Evolutionary conservation across 768 basidiomycete genomes (phyloP).

Genomic region (Tricholoma sp.): DNA sequence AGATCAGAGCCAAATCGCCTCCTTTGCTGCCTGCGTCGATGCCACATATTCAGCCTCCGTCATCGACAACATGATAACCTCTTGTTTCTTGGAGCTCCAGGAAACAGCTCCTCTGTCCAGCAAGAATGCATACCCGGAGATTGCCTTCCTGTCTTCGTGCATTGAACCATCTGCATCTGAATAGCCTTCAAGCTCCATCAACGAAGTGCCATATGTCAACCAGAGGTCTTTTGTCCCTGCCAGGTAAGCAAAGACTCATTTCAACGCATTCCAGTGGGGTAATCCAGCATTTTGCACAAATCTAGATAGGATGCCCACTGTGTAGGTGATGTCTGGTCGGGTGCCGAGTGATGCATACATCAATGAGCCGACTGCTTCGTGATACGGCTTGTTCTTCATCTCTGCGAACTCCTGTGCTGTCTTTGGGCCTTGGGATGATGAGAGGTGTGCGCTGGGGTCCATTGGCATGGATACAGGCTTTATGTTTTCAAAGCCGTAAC

Average conservation of each 20-base stretch:
- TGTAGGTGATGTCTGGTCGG: too few species aligned
- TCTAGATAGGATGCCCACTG: too few species aligned
- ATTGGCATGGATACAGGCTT: not conserved
- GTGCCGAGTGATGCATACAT: too few species aligned
- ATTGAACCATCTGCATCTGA: slow-evolving; percentile 20
- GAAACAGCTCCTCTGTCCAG: too few species aligned
- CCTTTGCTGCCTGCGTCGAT: too few species aligned
- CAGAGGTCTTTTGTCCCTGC: slow-evolving; percentile 17
- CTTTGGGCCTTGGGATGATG: slow-evolving; percentile 22
- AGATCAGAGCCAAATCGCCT: too few species aligned
- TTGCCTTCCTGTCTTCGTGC: too few species aligned
- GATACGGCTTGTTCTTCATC: not conserved
- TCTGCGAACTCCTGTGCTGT: slow-evolving; percentile 20
- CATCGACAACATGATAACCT: too few species aligned
- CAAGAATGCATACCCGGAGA: too few species aligned
- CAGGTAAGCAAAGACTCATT: slow-evolving; percentile 25
- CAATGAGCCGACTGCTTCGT: not conserved
- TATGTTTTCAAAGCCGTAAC: not conserved
- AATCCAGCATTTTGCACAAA: slow-evolving; percentile 26
- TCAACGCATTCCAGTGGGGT: slow-evolving; percentile 5
- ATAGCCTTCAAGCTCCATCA: slow-evolving; percentile 13
- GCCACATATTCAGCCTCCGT: too few species aligned
- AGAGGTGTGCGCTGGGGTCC: slow-evolving; percentile 3
- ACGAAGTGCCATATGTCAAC: slow-evolving; percentile 17
- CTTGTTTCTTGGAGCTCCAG: too few species aligned